Evolutionary conservation across 768 basidiomycete genomes (phyloP), one percentile per base, ranked within the genome.

Genomic region (Mycena polygramma): DNA sequence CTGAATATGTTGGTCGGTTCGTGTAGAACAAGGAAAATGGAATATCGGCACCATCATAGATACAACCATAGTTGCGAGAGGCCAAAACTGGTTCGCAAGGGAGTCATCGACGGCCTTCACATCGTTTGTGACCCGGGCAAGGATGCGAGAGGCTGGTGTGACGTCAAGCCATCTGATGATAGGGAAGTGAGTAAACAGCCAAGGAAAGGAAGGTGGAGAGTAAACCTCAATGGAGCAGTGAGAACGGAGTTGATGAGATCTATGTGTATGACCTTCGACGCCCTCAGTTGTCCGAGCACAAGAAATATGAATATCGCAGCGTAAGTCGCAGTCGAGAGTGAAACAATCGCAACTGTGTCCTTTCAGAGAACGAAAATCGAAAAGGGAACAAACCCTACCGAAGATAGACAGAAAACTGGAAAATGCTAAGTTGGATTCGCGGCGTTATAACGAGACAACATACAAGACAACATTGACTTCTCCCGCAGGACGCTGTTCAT

Each of bases 51-150:
- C 67, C 37, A 83, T 49, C 89, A 77, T 62, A 79, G 82, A 75
- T 61, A 57, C 75, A 72, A 37, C 81, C 80, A 72, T 83, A 81
- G 22, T 17, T 13, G 46, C 35, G 5, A 72, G 58, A 17, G 58
- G 45, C 63, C 63, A 72, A n/a, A 65, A 26, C 26, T 57, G 81
- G 79, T 0, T 80, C 80, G 83, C 84, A 54, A 83, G 81, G 46
- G 55, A 14, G 19, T 67, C 65, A 49, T 53, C 55, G 49, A 78
- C 69, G 54, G 73, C 66, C 41, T 84, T 76, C 17, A 87, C 83
- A 72, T 87, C 86, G 62, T 84, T 81, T 0, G 86, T 87, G 69
- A 84, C 83, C 26, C 87, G 80, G 20, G 84, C 79, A 54, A 86
- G 83, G 61, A 88, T 82, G 2, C 87, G 83, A 15, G 72, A 68